Evolutionary conservation across 2,329 filamentous ascomycete genomes (phyloP), one percentile per base, ranked within the genome.

Genomic region (Fusarium sp.): DNA sequence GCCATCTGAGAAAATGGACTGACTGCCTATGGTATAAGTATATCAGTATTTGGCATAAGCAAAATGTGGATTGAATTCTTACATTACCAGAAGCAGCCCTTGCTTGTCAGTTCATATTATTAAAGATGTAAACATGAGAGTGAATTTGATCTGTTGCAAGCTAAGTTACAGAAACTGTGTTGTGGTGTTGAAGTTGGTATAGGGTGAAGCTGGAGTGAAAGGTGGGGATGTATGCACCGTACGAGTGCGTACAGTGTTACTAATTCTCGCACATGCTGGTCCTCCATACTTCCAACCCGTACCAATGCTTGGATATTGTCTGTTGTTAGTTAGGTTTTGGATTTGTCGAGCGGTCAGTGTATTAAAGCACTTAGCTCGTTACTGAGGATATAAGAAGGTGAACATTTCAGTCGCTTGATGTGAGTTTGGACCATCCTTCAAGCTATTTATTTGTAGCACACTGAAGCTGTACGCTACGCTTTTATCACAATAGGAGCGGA

Each of bases 311-410:
- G 34, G 10, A 37, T 61, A 63, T 67, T 42, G 11, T 49, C 28
- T 48, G 27, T 34, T 50, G 41, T 27, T 28, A 25, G 43, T 25
- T 25, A 30, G 45, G 28, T 58, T 45, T 72, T 43, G 37, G 43
- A 66, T 50, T 51, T 59, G 53, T 55, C 25, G 46, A 45, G 34
- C 34, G 10, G 18, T 37, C 18, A 53, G 28, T 60, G 57, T 57
- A 67, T 63, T 59, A 14, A 40, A 55, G 50, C 55, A 50, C 45
- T 47, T 49, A 23, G 21, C 21, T 23, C 21, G 23, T 25, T 25
- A 25, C 25, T 9, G 3, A 25, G 9, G 25, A 25, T 25, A 25
- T 25, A 9, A 25, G 8, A 25, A 9, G 25, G 9, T 2, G 3
- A 9, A 25, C 7, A 9, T 2, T 25, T 25, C 23, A 7, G 23